Conservation (phyloP, 2,329 filamentous ascomycete genomes). For the Nectriaceae sp. region DNA sequence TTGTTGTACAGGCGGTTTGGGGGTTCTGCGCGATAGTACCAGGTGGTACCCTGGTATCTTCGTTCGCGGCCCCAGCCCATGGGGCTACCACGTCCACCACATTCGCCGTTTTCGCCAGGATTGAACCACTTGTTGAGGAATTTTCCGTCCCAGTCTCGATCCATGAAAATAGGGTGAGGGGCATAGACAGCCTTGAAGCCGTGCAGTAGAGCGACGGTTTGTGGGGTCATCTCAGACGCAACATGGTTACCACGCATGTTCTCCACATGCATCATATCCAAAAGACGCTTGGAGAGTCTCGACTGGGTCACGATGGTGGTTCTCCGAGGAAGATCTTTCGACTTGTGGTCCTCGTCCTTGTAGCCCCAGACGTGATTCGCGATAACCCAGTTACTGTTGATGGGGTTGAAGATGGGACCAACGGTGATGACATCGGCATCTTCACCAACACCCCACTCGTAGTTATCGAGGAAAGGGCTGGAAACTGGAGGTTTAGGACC, state of each 20-base stretch:
- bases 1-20: slow-evolving; percentile 63
- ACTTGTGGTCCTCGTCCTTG: slow-evolving; percentile 48
- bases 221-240: slow-evolving; percentile 78
- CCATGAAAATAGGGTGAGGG: slow-evolving; percentile 78
- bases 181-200: slow-evolving; percentile 78
- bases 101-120: slow-evolving; percentile 55
- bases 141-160: slow-evolving; percentile 66
- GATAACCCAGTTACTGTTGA: slow-evolving; percentile 73
- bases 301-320: slow-evolving; percentile 79
- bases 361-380: slow-evolving; percentile 70
- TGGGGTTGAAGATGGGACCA: slow-evolving; percentile 77
- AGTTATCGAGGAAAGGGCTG: slow-evolving; percentile 64
- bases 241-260: slow-evolving; percentile 74
- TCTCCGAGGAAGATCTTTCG: slow-evolving; percentile 65
- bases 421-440: slow-evolving; percentile 75
- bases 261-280: slow-evolving; percentile 78
- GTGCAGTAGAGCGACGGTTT: slow-evolving; percentile 72
- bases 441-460: slow-evolving; percentile 75
- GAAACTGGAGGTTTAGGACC: slow-evolving; percentile 64
- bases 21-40: slow-evolving; percentile 61
- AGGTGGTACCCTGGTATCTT: slow-evolving; percentile 59
- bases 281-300: slow-evolving; percentile 68
- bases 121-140: slow-evolving; percentile 62
- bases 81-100: slow-evolving; percentile 55
- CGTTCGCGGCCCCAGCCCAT: slow-evolving; percentile 62